Base-by-base conservation (phyloP, 345 rosid species). In the Moricandia arvensis region DNA sequence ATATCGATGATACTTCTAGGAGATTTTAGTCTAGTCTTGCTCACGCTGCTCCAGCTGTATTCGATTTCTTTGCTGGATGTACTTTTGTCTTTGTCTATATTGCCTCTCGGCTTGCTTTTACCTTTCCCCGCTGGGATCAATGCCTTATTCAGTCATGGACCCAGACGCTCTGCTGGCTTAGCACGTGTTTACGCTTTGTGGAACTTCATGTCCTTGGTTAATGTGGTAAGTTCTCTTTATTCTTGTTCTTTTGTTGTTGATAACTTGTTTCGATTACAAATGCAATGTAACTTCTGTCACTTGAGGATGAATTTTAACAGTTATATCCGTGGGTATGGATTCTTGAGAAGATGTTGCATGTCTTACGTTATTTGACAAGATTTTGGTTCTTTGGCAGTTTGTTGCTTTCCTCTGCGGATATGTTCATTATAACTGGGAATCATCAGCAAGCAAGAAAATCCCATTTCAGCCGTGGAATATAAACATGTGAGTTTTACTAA, bases 111-210 rank as follows among this genome's bases (percentile, higher is more conserved):
- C 69, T 84, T 96, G 73, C 93, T 96, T 74, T 87, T 96, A 68
- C 98, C 99, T 3, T 96, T 96, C 80, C 98, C 98, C 73, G 98
- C 95, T 73, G 99, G 99, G 73, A 96, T 96, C 78, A 96, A 93
- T 85, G 99, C 99, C 79, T 82, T 96, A 72, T 96, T 96, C 81
- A 96, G 97, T 76, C 94, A 92, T 78, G 98, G 98, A 71, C 97
- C 97, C 9, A 88, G 99, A 77, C 99, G 94, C 69, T 95, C 99
- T 71, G 90, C 97, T 68, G 97, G 98, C 59, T 89, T 95, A 49
- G 93, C 99, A 15, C 98, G 99, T 73, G 86, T 90, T 63, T 95
- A 92, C 81, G 96, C 99, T 21, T 81, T 90, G 82, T 95, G 99
- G 99, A 95, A 92, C 58, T 54, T 92, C 68, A 90, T 87, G 38